A percentile compares a stretch with the other conserved stretches of the same genome.
Evolutionary conservation across 1,139 yeast genomes (phyloP).

Genomic region (Nadsonia commutata): DNA sequence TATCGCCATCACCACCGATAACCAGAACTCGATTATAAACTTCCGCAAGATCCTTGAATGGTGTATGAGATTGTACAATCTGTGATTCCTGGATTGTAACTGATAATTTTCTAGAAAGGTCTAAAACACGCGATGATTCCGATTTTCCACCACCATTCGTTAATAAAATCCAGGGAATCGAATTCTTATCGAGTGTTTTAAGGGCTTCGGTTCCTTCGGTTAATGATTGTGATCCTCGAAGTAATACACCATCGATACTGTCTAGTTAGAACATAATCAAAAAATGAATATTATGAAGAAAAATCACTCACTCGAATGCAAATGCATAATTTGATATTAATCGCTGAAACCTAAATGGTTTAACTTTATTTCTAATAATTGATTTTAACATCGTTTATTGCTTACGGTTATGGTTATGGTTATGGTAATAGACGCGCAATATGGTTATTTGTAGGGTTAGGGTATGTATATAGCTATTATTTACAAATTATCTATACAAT

Average conservation of each 20-base stretch:
- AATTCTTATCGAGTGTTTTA: conserved; percentile 34
- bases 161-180: conserved; percentile 69
- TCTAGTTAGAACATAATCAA: too few relatives aligned
- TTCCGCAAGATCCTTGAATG: conserved; percentile 49
- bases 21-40: conserved; percentile 52
- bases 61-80: conserved; percentile 84
- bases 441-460: too few relatives aligned
- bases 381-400: too few relatives aligned
- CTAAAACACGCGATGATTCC: conserved; percentile 47
- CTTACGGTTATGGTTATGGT: too few relatives aligned
- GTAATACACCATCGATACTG: conserved; percentile 76
- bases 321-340: not conserved
- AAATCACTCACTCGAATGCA: not conserved
- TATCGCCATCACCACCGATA: conserved; percentile 70
- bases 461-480: too few relatives aligned
- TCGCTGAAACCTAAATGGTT: too few relatives aligned
- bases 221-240: conserved; percentile 60
- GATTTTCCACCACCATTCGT: conserved; percentile 90
- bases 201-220: conserved; percentile 57
- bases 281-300: not conserved
- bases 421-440: too few relatives aligned
- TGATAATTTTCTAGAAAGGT: conserved; percentile 37
- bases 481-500: too few relatives aligned
- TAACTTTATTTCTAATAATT: too few relatives aligned
- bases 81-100: conserved; percentile 39